Conservation (phyloP, 768 basidiomycete species). For the Tylopilus subfusipes region DNA sequence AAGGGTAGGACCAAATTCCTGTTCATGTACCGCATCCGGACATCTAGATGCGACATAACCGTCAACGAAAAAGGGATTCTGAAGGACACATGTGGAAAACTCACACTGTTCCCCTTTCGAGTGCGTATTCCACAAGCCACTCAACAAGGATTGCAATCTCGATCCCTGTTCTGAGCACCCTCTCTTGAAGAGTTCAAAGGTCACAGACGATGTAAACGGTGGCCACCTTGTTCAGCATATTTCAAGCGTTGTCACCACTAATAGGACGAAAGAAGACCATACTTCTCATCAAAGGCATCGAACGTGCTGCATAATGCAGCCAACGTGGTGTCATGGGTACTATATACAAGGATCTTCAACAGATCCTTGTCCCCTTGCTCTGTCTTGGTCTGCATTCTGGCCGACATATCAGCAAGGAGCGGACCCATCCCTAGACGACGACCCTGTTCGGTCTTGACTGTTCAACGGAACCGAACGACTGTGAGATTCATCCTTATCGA, state of each 20-base stretch:
- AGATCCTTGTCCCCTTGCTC: slow-evolving; percentile 43
- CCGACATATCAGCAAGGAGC: slow-evolving; percentile 59
- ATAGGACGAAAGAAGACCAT: slow-evolving; percentile 14
- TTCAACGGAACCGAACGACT: slow-evolving; percentile 11
- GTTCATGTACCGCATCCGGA: slow-evolving; percentile 80
- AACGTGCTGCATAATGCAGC: slow-evolving; percentile 62
- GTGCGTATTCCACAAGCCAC: slow-evolving; percentile 34
- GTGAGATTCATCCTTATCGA: not conserved
- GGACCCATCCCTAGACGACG: slow-evolving; percentile 75
- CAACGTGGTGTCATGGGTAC: slow-evolving; percentile 69
- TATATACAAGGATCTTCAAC: slow-evolving; percentile 63
- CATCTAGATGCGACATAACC: slow-evolving; percentile 34
- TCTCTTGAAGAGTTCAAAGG: slow-evolving; percentile 68
- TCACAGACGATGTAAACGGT: slow-evolving; percentile 68
- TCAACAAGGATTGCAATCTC: slow-evolving; percentile 41
- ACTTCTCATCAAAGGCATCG: slow-evolving; percentile 72
- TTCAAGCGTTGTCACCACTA: not conserved
- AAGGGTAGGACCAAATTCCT: slow-evolving; percentile 57
- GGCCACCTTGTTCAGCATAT: slow-evolving; percentile 52
- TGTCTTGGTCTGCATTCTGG: slow-evolving; percentile 59
- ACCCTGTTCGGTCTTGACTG: slow-evolving; percentile 73
- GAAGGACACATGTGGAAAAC: slow-evolving; percentile 8
- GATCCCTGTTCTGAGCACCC: slow-evolving; percentile 2
- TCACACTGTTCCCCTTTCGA: slow-evolving; percentile 42
- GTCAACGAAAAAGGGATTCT: not conserved